Percentiles rank a stretch among this genome's conserved stretches.
Evolutionary conservation across 2,329 filamentous ascomycete genomes (phyloP).

Genomic region (Ophiostoma fasciatum): DNA sequence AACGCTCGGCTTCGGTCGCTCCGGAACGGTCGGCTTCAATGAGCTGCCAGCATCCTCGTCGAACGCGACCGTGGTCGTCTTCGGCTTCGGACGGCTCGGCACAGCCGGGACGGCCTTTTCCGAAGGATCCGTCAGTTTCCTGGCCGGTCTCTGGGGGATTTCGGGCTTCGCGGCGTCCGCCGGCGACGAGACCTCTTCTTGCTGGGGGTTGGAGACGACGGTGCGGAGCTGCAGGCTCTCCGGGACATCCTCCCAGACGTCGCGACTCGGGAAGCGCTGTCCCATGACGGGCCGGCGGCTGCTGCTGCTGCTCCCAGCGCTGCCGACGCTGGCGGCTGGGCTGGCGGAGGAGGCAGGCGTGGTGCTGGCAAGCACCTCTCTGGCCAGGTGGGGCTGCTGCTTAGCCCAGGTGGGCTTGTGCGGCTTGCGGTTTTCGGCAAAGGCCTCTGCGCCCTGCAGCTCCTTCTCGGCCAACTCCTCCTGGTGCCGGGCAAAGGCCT

Average conservation of each 20-base stretch:
- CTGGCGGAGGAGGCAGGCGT: not conserved
- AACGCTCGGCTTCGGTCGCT: constrained; percentile 42
- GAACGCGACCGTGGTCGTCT: constrained; percentile 14
- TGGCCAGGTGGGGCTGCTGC: constrained; percentile 33
- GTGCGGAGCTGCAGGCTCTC: constrained; percentile 70
- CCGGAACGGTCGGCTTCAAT: constrained; percentile 31
- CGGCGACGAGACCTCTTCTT: constrained; percentile 30
- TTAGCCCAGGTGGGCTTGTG: constrained; percentile 34
- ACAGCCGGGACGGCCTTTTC: constrained; percentile 27
- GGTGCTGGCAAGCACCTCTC: constrained; percentile 21
- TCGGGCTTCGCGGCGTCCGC: constrained; percentile 39
- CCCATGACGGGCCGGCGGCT: constrained; percentile 34
- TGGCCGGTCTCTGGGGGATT: constrained; percentile 39
- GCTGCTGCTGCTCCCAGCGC: constrained; percentile 7
- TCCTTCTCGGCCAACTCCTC: constrained; percentile 46
- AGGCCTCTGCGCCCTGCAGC: constrained; percentile 9
- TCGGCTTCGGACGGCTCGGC: constrained; percentile 40
- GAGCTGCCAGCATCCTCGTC: no score
- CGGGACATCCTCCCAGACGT: constrained; percentile 90
- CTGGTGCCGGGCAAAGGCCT: constrained; percentile 51
- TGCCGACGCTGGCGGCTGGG: constrained; percentile 10
- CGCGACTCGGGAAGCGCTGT: constrained; percentile 74
- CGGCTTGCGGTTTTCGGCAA: constrained; percentile 24
- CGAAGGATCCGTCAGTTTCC: constrained; percentile 23
- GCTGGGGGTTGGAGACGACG: constrained; percentile 45